Percentiles rank a stretch among this genome's conserved stretches.
phyloP scores from a whole-genome alignment of 1,284 basidiomycete genomes.

The Vanrija sp. region DNA sequence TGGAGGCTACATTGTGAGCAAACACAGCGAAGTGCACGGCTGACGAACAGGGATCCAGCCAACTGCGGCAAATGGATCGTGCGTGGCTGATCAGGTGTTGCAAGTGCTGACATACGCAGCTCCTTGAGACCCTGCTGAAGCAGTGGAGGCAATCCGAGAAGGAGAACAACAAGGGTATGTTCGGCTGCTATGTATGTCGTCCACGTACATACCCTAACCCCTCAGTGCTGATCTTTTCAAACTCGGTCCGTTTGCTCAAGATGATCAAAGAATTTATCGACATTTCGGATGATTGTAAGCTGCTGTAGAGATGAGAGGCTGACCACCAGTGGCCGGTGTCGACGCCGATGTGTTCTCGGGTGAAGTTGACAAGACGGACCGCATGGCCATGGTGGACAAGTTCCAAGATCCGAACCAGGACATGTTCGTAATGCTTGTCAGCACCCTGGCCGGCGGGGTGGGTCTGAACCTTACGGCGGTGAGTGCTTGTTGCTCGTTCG shows the following conservation, averaged over 20 bases:
- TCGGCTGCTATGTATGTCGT: neutral
- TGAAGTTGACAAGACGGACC: slow-evolving; percentile 42
- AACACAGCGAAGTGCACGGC: neutral
- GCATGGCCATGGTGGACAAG: slow-evolving; percentile 50
- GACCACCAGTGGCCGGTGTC: slow-evolving; percentile 32
- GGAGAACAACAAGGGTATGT: slow-evolving; percentile 46
- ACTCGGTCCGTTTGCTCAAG: slow-evolving; percentile 50
- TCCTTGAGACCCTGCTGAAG: slow-evolving; percentile 46
- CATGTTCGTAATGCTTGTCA: slow-evolving; percentile 48
- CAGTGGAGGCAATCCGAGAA: slow-evolving; percentile 48
- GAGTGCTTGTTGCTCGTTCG: slow-evolving; percentile 3
- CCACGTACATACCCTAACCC: slow-evolving; percentile 7
- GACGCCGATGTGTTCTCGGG: slow-evolving; percentile 49
- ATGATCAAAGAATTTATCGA: slow-evolving; percentile 50
- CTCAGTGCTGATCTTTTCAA: slow-evolving; percentile 51
- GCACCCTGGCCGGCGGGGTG: slow-evolving; percentile 42
- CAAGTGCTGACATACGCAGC: slow-evolving; percentile 23
- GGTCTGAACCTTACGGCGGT: slow-evolving; percentile 47
- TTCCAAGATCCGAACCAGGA: slow-evolving; percentile 49
- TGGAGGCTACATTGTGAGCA: slow-evolving; percentile 33
- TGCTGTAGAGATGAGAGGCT: slow-evolving; percentile 28
- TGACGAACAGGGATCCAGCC: slow-evolving; percentile 34
- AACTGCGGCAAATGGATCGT: slow-evolving; percentile 55
- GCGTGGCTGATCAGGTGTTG: slow-evolving; percentile 2
- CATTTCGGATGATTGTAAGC: slow-evolving; percentile 36